A percentile compares a stretch with the other conserved stretches of the same genome.
Evolutionary conservation across 1,284 basidiomycete genomes (phyloP).

Genomic region (Gyrodon tennesseensis): DNA sequence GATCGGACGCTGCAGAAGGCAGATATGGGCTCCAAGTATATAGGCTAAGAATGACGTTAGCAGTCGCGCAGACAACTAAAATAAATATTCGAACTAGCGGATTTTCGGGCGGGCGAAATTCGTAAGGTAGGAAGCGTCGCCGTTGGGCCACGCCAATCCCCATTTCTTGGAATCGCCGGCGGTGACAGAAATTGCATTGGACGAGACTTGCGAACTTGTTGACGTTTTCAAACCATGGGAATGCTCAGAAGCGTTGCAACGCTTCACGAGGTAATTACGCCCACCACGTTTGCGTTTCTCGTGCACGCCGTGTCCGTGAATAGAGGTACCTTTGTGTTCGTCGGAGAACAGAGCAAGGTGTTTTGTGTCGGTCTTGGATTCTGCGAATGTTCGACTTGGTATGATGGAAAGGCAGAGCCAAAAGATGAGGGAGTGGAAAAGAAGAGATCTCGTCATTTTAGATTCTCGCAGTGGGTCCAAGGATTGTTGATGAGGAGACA

Average conservation of each 20-base stretch:
- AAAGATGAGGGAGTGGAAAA: slow-evolving; percentile 21
- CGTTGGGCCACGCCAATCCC: slow-evolving; percentile 54
- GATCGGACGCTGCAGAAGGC: slow-evolving; percentile 14
- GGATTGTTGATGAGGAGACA: neutral
- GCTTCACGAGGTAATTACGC: slow-evolving; percentile 27
- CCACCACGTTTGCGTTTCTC: slow-evolving; percentile 32
- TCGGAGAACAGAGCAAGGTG: slow-evolving; percentile 12
- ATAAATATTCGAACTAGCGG: slow-evolving; percentile 41
- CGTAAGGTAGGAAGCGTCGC: slow-evolving; percentile 42
- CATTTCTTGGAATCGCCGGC: slow-evolving; percentile 40
- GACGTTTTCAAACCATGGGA: slow-evolving; percentile 27
- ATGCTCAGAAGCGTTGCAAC: slow-evolving; percentile 29
- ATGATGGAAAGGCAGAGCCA: slow-evolving; percentile 19
- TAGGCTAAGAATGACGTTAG: slow-evolving; percentile 30
- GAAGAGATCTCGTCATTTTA: slow-evolving; percentile 25
- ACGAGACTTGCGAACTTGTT: slow-evolving; percentile 19
- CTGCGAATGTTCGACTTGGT: slow-evolving; percentile 17
- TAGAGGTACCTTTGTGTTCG: slow-evolving; percentile 10
- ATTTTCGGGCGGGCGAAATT: slow-evolving; percentile 43
- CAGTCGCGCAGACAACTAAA: neutral
- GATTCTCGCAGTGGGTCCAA: neutral
- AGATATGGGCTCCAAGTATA: slow-evolving; percentile 41
- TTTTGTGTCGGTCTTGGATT: slow-evolving; percentile 1
- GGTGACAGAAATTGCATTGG: slow-evolving; percentile 5
- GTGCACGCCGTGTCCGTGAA: slow-evolving; percentile 10